These are phyloP conservation scores for Diaporthe citri DNA, from an alignment of 2,329 filamentous ascomycete species.

Conservation along the genomic window DNA sequence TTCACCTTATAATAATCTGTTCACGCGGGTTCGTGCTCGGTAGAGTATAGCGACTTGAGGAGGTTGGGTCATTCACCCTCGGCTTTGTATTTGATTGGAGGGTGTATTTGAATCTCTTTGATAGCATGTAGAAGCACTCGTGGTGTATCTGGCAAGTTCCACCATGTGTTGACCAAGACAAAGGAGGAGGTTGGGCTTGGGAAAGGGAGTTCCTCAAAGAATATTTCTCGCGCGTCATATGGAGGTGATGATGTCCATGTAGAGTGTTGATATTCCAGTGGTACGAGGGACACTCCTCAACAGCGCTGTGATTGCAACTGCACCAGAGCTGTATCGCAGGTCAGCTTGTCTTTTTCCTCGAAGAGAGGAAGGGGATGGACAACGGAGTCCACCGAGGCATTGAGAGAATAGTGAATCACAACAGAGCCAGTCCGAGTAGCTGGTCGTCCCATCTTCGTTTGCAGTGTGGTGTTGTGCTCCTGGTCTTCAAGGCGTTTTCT, in stretches of 20 bases:
- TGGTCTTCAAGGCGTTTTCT: no score
- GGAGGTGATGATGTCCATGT: no score
- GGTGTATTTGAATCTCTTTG: neutral
- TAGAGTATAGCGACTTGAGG: neutral
- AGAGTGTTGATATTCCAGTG: neutral
- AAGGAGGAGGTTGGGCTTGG: no score
- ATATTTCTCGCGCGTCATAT: accelerated
- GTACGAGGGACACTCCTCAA: neutral
- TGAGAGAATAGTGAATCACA: neutral
- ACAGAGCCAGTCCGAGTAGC: neutral
- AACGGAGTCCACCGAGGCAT: neutral
- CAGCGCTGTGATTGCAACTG: no score
- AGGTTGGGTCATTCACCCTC: neutral
- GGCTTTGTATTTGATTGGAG: neutral
- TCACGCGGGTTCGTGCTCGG: no score
- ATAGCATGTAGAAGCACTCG: neutral
- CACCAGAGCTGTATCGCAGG: neutral
- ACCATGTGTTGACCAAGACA: neutral
- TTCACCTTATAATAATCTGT: no score
- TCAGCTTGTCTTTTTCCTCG: neutral
- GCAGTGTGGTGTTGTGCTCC: accelerated
- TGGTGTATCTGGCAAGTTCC: neutral
- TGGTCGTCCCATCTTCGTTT: neutral
- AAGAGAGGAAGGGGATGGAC: neutral
- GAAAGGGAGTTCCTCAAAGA: neutral